Base-by-base conservation (phyloP, 306 rosid species). In the Rosa lucieae region DNA sequence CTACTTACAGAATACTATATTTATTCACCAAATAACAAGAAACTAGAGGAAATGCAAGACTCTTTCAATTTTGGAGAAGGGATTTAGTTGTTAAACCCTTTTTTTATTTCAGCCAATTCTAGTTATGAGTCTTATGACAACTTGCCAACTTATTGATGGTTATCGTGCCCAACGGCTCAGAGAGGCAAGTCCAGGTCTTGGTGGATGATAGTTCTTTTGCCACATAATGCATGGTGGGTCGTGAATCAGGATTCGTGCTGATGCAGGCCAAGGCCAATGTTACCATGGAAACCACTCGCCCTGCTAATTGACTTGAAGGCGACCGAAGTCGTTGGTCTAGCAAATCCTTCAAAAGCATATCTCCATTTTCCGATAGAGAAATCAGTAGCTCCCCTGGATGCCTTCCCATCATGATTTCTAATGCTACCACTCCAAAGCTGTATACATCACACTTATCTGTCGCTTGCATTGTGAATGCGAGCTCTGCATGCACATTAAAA, bases 371-470 rank as follows among this genome's bases (percentile, higher is more conserved):
- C 1, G 63, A 56, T 56, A 56, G 32, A 56, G 63, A 56, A n/a
- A 2, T 1, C 63, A 56, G 53, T 46, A 89, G 84, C 39, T 88
- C 89, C 53, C 84, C 82, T 23, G 90, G 89, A 69, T 88, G 90
- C 74, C 73, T 86, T 37, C 90, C 89, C 89, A 88, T 85, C 79
- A 88, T 20, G 74, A 83, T 55, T 77, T 88, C 92, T 26, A 88
- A 70, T 11, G 76, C 79, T 55, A 90, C 89, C 63, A 88, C 89
- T 3, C 92, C 89, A 68, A 84, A 88, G 55, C 92, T 90, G 55
- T 88, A 90, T 37, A 88, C 92, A 8, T 90, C 92, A 51, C 91
- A 86, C 58, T 88, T 90, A 7, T 86, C 89, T 3, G 90, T 90
- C 10, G 88, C 84, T 32, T 42, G 67, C 91, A 79, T 84, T 2